Evolutionary conservation across 139 green algal genomes (phyloP).

Genomic region (Chlamydomonas sp.): DNA sequence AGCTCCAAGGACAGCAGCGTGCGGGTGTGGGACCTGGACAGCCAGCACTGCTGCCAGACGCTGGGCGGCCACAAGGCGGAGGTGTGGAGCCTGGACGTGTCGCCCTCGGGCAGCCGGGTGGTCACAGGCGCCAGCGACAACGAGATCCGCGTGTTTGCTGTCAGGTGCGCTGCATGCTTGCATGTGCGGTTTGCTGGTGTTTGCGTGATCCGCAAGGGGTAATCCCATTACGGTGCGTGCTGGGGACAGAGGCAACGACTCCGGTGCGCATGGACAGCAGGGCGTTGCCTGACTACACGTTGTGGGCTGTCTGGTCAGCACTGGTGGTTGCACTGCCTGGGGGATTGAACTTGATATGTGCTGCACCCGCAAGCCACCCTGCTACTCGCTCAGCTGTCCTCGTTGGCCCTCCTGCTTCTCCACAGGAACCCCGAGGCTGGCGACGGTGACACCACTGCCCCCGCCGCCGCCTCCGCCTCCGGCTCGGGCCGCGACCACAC

Average conservation of each 20-base stretch:
- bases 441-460: neutral
- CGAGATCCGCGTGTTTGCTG: slow-evolving; percentile 78
- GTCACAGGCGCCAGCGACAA: slow-evolving; percentile 72
- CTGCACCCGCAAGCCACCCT: no score
- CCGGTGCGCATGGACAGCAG: no score
- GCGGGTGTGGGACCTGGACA: slow-evolving; percentile 90
- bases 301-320: no score
- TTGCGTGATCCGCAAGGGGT: no score
- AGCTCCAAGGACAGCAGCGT: slow-evolving; percentile 83
- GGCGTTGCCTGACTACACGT: no score
- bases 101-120: slow-evolving; percentile 67
- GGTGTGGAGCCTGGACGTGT: slow-evolving; percentile 85
- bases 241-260: no score
- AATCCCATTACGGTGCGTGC: no score
- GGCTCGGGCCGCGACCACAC: slow-evolving; percentile 35
- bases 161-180: slow-evolving; percentile 26
- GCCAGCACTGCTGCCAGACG: slow-evolving; percentile 94
- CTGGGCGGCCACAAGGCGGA: slow-evolving; percentile 82
- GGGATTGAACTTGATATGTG: no score
- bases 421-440: neutral
- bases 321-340: no score
- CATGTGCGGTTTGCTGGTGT: no score
- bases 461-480: neutral
- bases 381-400: no score
- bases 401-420: neutral